phyloP scores from a whole-genome alignment of 2,329 filamentous ascomycete species.

The Apiospora kogelbergensis region DNA sequence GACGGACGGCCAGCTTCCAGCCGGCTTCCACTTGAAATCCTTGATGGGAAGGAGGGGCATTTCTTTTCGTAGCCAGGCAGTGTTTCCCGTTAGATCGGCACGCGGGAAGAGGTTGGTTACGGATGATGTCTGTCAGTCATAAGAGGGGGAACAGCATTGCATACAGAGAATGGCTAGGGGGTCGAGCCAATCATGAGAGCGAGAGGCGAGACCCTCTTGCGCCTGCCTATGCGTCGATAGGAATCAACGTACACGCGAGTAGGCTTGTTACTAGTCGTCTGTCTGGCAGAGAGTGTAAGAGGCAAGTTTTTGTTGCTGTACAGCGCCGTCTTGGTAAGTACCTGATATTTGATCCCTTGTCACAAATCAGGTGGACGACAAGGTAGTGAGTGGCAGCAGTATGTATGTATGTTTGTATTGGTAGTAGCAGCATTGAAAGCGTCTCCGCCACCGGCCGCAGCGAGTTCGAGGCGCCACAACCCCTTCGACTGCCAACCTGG shows the following conservation, averaged over 20 bases:
- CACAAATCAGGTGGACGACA: neutral
- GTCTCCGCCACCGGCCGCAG: neutral
- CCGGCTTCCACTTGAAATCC: neutral
- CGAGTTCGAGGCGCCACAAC: neutral
- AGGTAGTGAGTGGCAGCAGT: neutral
- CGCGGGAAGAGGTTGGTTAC: neutral
- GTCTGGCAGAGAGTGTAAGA: neutral
- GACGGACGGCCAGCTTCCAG: neutral
- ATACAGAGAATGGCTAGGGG: neutral
- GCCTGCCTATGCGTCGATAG: neutral
- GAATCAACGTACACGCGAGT: neutral
- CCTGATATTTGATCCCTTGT: neutral
- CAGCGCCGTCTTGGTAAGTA: neutral
- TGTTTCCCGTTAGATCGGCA: conserved; percentile 6
- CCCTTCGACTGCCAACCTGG: neutral
- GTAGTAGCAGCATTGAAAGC: neutral
- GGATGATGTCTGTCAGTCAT: neutral
- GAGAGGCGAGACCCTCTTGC: neutral
- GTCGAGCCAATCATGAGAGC: neutral
- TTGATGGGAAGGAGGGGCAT: neutral
- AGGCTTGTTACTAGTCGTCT: neutral
- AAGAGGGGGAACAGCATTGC: neutral
- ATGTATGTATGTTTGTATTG: no score
- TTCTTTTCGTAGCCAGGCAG: neutral
- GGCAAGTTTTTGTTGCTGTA: neutral